Evolutionary conservation across 306 rosid genomes (phyloP).

Genomic region (Astragalus glycyphyllos): DNA sequence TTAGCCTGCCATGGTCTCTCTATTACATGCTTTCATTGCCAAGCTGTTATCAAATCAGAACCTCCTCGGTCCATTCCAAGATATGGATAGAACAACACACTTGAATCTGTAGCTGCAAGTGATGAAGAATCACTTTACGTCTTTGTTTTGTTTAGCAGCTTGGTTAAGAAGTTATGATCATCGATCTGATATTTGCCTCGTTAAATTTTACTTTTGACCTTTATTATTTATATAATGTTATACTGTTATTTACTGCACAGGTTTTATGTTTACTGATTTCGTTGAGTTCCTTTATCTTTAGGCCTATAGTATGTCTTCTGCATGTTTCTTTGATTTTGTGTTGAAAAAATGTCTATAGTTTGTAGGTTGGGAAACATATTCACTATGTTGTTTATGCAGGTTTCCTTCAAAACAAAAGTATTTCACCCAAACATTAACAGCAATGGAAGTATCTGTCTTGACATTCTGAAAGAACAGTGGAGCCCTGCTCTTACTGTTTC

Average conservation of each 20-base stretch:
- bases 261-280: neutral
- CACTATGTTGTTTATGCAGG: conserved; percentile 43
- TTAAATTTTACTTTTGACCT: neutral
- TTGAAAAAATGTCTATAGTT: neutral
- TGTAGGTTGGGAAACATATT: neutral
- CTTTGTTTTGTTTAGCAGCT: neutral
- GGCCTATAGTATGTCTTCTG: neutral
- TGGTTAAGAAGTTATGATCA: neutral
- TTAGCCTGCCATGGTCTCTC: conserved; percentile 13
- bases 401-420: conserved; percentile 61
- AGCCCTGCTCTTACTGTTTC: conserved; percentile 56
- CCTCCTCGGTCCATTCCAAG: neutral
- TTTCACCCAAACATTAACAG: conserved; percentile 68
- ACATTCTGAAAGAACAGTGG: conserved; percentile 54
- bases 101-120: neutral
- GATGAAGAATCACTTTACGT: neutral
- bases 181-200: neutral
- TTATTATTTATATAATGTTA: conserved; percentile 7
- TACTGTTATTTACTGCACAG: neutral
- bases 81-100: neutral
- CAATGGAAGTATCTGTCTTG: conserved; percentile 66
- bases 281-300: neutral
- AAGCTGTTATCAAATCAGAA: neutral
- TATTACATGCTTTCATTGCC: conserved; percentile 8
- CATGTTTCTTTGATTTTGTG: neutral